phyloP scores from a whole-genome alignment of 768 basidiomycete species.

The Russula brevipes region DNA sequence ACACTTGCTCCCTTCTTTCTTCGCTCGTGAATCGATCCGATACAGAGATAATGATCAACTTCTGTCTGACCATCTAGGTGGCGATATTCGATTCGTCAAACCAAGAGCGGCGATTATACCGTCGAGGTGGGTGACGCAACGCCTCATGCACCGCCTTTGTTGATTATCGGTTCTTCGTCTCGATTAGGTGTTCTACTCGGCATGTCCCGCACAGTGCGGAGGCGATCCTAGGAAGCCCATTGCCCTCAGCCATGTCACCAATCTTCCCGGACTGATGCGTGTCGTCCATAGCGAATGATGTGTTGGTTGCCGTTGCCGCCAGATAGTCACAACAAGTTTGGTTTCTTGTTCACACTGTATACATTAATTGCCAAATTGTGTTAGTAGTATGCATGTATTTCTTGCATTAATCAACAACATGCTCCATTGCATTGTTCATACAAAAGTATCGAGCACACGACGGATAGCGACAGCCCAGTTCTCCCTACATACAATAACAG shows the following conservation, averaged over 20 bases:
- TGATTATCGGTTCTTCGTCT: no score
- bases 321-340: no score
- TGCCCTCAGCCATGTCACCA: conserved; percentile 52
- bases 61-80: conserved; percentile 41
- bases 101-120: conserved; percentile 53
- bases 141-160: background rate
- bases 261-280: conserved; percentile 73
- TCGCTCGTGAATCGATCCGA: conserved; percentile 10
- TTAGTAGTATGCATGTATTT: background rate
- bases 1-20: background rate
- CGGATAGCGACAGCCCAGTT: background rate
- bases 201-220: conserved; percentile 49
- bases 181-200: conserved; percentile 56
- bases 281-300: conserved; percentile 42
- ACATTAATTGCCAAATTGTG: background rate
- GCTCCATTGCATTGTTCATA: background rate
- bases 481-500: background rate
- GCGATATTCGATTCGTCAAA: conserved; percentile 54
- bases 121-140: conserved; percentile 46
- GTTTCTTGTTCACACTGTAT: background rate
- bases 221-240: conserved; percentile 59
- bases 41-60: background rate
- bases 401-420: background rate
- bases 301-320: no score
- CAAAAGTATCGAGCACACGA: background rate